Percentiles rank a stretch among this genome's conserved stretches.
Conservation (phyloP, 805 yeast genomes). For the Phaffomyces antillensis region DNA sequence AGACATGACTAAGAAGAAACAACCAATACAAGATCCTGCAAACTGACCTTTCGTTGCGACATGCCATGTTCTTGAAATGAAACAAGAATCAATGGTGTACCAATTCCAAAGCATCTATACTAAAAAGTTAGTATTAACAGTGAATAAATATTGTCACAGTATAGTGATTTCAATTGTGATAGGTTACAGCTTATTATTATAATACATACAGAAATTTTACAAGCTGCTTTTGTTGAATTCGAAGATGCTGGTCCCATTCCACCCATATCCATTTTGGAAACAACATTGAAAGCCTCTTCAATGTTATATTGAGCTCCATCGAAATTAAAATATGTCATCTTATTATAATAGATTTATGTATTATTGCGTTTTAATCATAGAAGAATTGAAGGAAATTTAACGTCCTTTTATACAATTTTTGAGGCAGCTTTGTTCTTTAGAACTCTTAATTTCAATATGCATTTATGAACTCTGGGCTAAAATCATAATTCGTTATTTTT, state of each 20-base stretch:
- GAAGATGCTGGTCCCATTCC: slow-evolving; percentile 1
- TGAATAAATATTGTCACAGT: too few species aligned
- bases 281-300: slow-evolving; percentile 11
- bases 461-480: too few species aligned
- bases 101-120: slow-evolving; percentile 62
- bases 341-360: too few species aligned
- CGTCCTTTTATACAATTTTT: not conserved
- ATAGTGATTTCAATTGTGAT: not conserved
- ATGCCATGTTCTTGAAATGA: slow-evolving; percentile 59
- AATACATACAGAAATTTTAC: slow-evolving; percentile 23
- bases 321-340: slow-evolving; percentile 29
- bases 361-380: too few species aligned
- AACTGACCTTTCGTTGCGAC: slow-evolving; percentile 50
- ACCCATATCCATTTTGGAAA: slow-evolving; percentile 15
- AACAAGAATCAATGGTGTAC: slow-evolving; percentile 61
- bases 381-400: too few species aligned
- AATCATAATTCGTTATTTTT: too few species aligned
- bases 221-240: slow-evolving; percentile 9
- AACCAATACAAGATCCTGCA: slow-evolving; percentile 73
- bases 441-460: too few species aligned
- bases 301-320: slow-evolving; percentile 23
- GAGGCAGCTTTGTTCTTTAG: not conserved
- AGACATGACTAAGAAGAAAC: slow-evolving; percentile 48
- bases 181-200: too few species aligned
- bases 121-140: not conserved